These are phyloP conservation scores for Alternaria alternata DNA, from an alignment of 2,329 filamentous ascomycete species.

Conservation along the genomic window DNA sequence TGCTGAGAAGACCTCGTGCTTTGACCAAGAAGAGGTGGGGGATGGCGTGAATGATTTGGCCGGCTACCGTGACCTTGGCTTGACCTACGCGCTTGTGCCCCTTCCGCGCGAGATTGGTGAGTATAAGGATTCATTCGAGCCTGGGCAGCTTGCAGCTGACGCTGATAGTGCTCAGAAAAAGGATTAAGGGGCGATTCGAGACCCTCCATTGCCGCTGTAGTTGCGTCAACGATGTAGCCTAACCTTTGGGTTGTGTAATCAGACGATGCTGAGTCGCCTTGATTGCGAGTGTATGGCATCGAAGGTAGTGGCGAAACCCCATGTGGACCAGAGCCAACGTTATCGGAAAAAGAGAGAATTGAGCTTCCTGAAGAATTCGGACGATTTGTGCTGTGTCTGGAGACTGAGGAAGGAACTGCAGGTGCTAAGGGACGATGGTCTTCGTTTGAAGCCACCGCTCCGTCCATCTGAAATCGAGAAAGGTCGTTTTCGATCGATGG, in stretches of 20 bases:
- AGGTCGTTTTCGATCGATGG: conserved; percentile 21
- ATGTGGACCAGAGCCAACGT: neutral
- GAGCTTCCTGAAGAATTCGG: conserved; percentile 8
- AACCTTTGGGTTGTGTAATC: neutral
- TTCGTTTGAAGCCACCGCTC: conserved; percentile 22
- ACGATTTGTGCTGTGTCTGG: neutral
- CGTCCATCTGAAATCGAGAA: conserved; percentile 33
- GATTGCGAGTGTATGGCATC: conserved; percentile 31
- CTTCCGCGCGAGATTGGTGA: neutral
- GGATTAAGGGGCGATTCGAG: conserved; percentile 40
- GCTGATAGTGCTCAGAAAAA: conserved; percentile 28
- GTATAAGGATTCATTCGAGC: conserved; percentile 7
- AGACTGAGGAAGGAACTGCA: neutral
- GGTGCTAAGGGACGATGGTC: neutral
- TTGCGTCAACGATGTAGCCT: conserved; percentile 23
- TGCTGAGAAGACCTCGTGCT: neutral
- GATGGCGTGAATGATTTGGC: neutral
- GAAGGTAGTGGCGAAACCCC: conserved; percentile 29
- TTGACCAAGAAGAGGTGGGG: neutral
- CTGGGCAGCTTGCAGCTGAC: conserved; percentile 3
- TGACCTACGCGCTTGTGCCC: neutral
- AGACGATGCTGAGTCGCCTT: conserved; percentile 10
- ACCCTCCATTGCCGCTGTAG: conserved; percentile 26
- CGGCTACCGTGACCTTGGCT: neutral
- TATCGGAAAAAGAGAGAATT: conserved; percentile 13